Evolutionary conservation across 2,329 filamentous ascomycete species (phyloP).

Genomic region (Helicocarpus griseus): DNA sequence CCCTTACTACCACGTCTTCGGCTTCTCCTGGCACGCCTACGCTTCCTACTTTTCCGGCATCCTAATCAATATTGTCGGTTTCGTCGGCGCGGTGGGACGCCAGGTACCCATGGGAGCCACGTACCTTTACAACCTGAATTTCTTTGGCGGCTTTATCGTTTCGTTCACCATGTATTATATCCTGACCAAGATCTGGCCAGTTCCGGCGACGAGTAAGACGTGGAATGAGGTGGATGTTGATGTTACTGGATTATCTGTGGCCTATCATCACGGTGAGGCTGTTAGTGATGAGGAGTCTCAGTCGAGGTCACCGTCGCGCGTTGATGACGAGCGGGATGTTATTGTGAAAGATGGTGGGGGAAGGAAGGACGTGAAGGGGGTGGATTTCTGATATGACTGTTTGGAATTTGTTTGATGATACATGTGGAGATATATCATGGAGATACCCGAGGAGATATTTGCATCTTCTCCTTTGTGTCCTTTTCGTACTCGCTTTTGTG

Average conservation of each 20-base stretch:
- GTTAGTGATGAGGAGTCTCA: slow-evolving; percentile 18
- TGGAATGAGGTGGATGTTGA: slow-evolving; percentile 64
- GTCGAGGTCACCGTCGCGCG: not conserved
- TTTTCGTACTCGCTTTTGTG: not conserved
- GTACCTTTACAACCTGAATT: slow-evolving; percentile 86
- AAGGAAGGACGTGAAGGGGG: not conserved
- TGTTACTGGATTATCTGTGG: slow-evolving; percentile 19
- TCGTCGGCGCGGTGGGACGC: slow-evolving; percentile 67
- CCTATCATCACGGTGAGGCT: slow-evolving; percentile 23
- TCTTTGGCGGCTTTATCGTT: slow-evolving; percentile 74
- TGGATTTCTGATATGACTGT: not conserved
- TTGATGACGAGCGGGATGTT: not conserved
- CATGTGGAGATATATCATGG: too few species aligned
- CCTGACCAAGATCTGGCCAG: slow-evolving; percentile 58
- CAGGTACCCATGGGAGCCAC: slow-evolving; percentile 66
- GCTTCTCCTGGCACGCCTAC: slow-evolving; percentile 77
- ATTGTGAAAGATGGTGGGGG: not conserved
- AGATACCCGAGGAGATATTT: not conserved
- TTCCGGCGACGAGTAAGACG: slow-evolving; percentile 61
- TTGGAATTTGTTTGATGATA: too few species aligned
- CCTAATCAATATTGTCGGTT: slow-evolving; percentile 83
- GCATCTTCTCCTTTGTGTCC: not conserved
- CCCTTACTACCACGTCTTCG: slow-evolving; percentile 65
- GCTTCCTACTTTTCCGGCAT: slow-evolving; percentile 74
- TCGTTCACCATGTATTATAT: slow-evolving; percentile 57